Conservation (phyloP, 805 yeast genomes). For the Metschnikowia noctiluminum region DNA sequence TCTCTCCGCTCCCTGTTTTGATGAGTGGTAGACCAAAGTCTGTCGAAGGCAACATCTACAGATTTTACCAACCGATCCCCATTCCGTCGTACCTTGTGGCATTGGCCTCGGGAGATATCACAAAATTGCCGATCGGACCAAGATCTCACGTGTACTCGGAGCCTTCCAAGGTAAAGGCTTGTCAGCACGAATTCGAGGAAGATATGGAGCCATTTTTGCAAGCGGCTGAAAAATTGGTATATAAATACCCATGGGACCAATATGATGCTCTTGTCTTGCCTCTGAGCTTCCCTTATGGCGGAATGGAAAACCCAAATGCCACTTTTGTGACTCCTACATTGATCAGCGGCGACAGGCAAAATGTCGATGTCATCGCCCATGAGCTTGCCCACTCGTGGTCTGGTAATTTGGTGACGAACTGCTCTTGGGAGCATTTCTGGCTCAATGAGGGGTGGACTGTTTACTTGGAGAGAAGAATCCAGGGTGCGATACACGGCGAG, state of each 20-base stretch:
- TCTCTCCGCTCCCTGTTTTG: slow-evolving; percentile 64
- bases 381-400: slow-evolving; percentile 93
- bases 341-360: slow-evolving; percentile 78
- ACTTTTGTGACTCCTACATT: slow-evolving; percentile 90
- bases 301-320: slow-evolving; percentile 92
- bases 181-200: slow-evolving; percentile 74
- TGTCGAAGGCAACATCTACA: slow-evolving; percentile 30
- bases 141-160: slow-evolving; percentile 81
- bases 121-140: slow-evolving; percentile 71
- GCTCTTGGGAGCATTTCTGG: slow-evolving; percentile 94
- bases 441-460: slow-evolving; percentile 97
- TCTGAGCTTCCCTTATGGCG: slow-evolving; percentile 79
- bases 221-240: slow-evolving; percentile 73
- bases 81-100: slow-evolving; percentile 84
- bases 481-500: slow-evolving; percentile 77
- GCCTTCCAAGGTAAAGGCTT: slow-evolving; percentile 61
- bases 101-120: slow-evolving; percentile 79
- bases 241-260: slow-evolving; percentile 79
- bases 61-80: slow-evolving; percentile 72
- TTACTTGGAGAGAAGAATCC: slow-evolving; percentile 79
- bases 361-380: slow-evolving; percentile 88
- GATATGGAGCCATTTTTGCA: slow-evolving; percentile 79
- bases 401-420: slow-evolving; percentile 86
- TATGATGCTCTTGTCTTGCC: slow-evolving; percentile 82
- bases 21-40: slow-evolving; percentile 59